These are phyloP conservation scores for Wakefieldia striispora DNA, from an alignment of 768 basidiomycete species.

Conservation along the genomic window DNA sequence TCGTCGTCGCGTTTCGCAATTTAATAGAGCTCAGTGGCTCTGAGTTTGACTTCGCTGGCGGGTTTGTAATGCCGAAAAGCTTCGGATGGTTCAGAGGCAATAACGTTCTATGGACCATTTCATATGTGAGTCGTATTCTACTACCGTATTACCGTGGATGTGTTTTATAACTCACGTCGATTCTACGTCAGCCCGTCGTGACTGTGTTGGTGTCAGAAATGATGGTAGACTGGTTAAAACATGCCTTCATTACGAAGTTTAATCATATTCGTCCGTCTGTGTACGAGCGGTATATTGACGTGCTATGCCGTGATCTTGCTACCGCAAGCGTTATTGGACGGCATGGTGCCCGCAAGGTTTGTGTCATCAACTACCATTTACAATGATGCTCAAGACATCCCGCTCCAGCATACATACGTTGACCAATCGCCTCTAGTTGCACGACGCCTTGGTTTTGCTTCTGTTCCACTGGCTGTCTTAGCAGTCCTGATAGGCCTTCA, in stretches of 20 bases:
- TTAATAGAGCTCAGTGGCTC: slow-evolving; percentile 91
- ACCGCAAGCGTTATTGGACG: slow-evolving; percentile 72
- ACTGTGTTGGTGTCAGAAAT: slow-evolving; percentile 91
- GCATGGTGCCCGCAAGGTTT: slow-evolving; percentile 67
- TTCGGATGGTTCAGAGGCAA: slow-evolving; percentile 84
- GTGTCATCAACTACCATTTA: neutral
- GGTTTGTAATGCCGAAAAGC: slow-evolving; percentile 74
- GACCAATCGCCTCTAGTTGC: slow-evolving; percentile 96
- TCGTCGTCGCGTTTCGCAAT: slow-evolving; percentile 89
- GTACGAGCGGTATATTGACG: slow-evolving; percentile 93
- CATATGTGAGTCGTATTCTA: slow-evolving; percentile 62
- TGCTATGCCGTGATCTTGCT: slow-evolving; percentile 90
- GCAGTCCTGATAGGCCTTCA: slow-evolving; percentile 75
- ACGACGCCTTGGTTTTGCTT: slow-evolving; percentile 89
- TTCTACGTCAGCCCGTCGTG: slow-evolving; percentile 69
- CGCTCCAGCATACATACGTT: slow-evolving; percentile 74
- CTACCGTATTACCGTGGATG: neutral
- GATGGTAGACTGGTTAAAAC: slow-evolving; percentile 97
- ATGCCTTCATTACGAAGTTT: slow-evolving; percentile 99
- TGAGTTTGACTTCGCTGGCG: slow-evolving; percentile 73
- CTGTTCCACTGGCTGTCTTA: slow-evolving; percentile 86
- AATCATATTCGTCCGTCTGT: slow-evolving; percentile 96
- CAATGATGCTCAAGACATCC: slow-evolving; percentile 1
- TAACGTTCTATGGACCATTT: slow-evolving; percentile 81
- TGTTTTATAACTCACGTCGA: neutral